Percentiles rank a stretch among this genome's conserved stretches.
Conservation (phyloP, 192 early-diverging fungal genomes). For the Nowakowskiella sp. region DNA sequence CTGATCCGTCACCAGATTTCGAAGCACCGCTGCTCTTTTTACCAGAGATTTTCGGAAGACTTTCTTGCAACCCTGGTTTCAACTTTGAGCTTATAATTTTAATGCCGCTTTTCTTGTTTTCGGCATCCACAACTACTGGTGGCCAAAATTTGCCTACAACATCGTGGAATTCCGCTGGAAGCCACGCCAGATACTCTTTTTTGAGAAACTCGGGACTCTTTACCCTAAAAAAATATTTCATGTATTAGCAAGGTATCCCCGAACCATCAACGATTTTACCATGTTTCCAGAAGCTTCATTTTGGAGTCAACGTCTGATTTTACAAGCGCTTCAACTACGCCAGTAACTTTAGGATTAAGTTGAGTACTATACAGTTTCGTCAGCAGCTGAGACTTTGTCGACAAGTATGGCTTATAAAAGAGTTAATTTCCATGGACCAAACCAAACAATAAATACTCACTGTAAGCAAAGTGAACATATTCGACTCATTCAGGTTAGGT, state of each 20-base stretch:
- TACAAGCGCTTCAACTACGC: slow-evolving; percentile 25
- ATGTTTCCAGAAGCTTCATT: slow-evolving; percentile 18
- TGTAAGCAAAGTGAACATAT: slow-evolving; percentile 14
- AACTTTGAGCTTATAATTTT: too few relatives aligned
- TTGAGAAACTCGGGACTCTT: slow-evolving; percentile 29
- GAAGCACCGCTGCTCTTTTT: too few relatives aligned
- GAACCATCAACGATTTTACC: too few relatives aligned
- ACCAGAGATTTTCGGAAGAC: too few relatives aligned
- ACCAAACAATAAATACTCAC: background rate
- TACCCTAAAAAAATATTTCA: slow-evolving; percentile 14
- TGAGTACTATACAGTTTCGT: too few relatives aligned
- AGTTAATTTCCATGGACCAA: background rate
- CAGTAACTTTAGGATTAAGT: slow-evolving; percentile 23
- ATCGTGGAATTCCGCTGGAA: slow-evolving; percentile 35
- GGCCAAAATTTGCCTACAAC: background rate
- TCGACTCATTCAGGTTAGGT: slow-evolving; percentile 3
- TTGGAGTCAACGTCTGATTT: slow-evolving; percentile 13
- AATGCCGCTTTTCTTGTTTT: too few relatives aligned
- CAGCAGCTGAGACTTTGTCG: slow-evolving; percentile 36
- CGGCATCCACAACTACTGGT: too few relatives aligned
- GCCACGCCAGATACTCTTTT: slow-evolving; percentile 27
- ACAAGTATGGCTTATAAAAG: slow-evolving; percentile 19
- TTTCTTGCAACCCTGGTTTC: too few relatives aligned
- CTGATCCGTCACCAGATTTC: too few relatives aligned
- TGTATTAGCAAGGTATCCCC: background rate